Evolutionary conservation across 2,329 filamentous ascomycete species (phyloP).

Genomic region (Colletotrichum coccodes): DNA sequence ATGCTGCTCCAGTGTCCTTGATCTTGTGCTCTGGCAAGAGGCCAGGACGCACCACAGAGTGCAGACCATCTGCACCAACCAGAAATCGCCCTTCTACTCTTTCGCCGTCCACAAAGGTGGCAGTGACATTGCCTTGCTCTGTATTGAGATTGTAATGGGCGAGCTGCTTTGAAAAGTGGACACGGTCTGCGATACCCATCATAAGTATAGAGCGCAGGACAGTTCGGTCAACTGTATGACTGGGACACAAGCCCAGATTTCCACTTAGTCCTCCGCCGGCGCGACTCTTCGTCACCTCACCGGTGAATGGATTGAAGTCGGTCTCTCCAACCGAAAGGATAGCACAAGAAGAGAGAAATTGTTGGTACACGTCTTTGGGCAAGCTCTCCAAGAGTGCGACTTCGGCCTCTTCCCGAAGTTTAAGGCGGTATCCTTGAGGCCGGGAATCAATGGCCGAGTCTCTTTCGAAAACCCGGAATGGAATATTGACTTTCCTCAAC

Average conservation of each 20-base stretch:
- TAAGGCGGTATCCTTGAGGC: constrained; percentile 70
- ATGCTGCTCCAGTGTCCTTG: constrained; percentile 70
- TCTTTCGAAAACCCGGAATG: constrained; percentile 63
- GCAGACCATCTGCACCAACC: constrained; percentile 71
- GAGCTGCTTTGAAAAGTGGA: constrained; percentile 67
- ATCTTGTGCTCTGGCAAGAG: constrained; percentile 52
- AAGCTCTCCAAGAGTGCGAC: neutral
- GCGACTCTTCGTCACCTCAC: constrained; percentile 34
- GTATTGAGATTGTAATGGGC: constrained; percentile 63
- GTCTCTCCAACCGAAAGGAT: constrained; percentile 1
- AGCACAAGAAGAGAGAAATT: constrained; percentile 7
- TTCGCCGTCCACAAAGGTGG: constrained; percentile 68
- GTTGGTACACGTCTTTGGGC: neutral
- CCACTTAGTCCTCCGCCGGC: constrained; percentile 61
- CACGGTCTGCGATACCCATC: constrained; percentile 61
- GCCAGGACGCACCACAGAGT: constrained; percentile 68
- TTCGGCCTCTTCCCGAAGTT: constrained; percentile 46
- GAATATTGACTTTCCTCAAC: constrained; percentile 42
- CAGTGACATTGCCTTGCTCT: constrained; percentile 62
- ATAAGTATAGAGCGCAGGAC: constrained; percentile 71
- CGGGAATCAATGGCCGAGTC: constrained; percentile 61
- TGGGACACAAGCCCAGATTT: constrained; percentile 53
- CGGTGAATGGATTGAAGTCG: constrained; percentile 7
- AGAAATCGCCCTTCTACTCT: constrained; percentile 68
- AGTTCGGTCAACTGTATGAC: constrained; percentile 68